Base-by-base conservation (phyloP, 139 green algal genomes). In the Chlamydomonas sphaeroides region DNA sequence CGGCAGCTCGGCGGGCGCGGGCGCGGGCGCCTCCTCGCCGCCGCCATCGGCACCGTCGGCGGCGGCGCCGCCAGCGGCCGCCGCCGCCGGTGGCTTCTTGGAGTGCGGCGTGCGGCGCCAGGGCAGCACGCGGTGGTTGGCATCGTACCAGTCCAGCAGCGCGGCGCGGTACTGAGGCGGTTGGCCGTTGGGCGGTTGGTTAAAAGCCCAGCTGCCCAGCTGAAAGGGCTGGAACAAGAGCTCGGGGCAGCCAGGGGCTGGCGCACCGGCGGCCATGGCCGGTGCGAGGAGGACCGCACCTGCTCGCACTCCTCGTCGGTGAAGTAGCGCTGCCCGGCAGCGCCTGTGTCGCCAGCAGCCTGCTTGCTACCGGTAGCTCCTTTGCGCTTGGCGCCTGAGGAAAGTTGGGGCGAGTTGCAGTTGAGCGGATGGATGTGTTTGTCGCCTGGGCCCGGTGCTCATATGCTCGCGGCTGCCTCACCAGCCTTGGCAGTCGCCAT, bases 91-190 rank as follows among this genome's bases (percentile, higher is more conserved):
- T 5, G 51, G 25, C 36, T 68, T 61, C 45, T 63, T 80, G 6
- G 90, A 95, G 83, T 94, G 84, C 15, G 91, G 78, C 73, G 96
- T 97, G 41, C 92, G 88, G 0, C 97, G 87, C 97, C 97, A 99
- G 0, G 97, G 97, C 61, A 99, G 90, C 39, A 95, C 79, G 6
- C 97, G 88, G 53, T 98, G 94, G 42, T 91, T 88, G 0, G 8
- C 17, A 75, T 99, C 97, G 87, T 99, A 99, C 96, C 96, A 99
- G 17, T 68, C 42, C 35, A 99, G 82, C 41, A 99, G 75, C 75
- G 63, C 42, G 4, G 26, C 32, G 7, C 75, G 75, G 42, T 38
- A 72, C 75, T 82, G 63, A n/a, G n/a, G n/a, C n/a, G n/a, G n/a
- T n/a, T n/a, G n/a, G n/a, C n/a, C 61, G 21, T 36, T 38, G 59